These are phyloP conservation scores for Agastache rugosa DNA, from an alignment of 257 asterid species.

Conservation along the genomic window DNA sequence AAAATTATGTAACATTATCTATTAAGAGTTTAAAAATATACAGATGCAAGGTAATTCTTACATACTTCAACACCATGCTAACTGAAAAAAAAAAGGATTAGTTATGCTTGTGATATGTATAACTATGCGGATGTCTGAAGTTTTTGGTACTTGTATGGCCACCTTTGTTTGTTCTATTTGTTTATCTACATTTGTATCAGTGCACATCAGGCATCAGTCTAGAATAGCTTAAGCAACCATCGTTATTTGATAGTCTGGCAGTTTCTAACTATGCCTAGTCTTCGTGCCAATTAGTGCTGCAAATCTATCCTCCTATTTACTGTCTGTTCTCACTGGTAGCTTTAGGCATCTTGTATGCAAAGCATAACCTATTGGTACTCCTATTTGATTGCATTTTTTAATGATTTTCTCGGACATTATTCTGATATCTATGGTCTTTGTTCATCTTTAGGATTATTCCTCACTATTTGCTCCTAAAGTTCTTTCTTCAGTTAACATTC, in stretches of 20 bases:
- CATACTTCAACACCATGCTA: conserved; percentile 11
- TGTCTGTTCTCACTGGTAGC: neutral
- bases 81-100: neutral
- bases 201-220: conserved; percentile 1
- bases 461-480: neutral
- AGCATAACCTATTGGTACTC: neutral
- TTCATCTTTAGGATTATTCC: neutral
- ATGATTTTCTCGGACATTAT: neutral
- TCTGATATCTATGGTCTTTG: neutral
- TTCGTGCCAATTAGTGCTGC: conserved; percentile 24
- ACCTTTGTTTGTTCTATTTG: conserved; percentile 7
- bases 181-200: neutral
- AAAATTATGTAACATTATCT: neutral
- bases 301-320: conserved; percentile 6
- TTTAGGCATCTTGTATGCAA: conserved; percentile 10
- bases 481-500: neutral
- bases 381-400: neutral
- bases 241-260: conserved; percentile 2
- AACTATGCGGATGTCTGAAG: neutral
- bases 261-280: neutral
- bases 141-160: neutral
- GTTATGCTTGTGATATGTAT: neutral
- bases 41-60: conserved; percentile 5
- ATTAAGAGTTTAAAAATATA: conserved; percentile 1
- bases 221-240: neutral